Percentiles rank a stretch among this genome's conserved stretches.
Conservation (phyloP, 2,329 filamentous ascomycete species). For the Sclerotinia borealis region DNA sequence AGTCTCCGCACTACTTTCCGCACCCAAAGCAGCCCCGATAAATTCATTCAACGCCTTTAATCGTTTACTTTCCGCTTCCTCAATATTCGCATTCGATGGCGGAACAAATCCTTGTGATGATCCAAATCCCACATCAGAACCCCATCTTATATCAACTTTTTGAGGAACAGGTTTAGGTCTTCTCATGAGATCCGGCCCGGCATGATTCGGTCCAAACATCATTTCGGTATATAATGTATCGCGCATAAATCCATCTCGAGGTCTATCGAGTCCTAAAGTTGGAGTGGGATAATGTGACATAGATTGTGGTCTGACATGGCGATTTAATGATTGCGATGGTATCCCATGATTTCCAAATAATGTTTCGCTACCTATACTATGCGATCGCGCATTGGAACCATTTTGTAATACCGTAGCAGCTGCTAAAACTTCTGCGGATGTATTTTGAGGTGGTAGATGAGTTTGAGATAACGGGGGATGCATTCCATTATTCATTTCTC, state of each 20-base stretch:
- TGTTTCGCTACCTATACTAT: slow-evolving; percentile 27
- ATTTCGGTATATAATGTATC: slow-evolving; percentile 26
- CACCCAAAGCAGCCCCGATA: slow-evolving; percentile 30
- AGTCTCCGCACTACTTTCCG: slow-evolving; percentile 49
- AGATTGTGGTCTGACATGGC: slow-evolving; percentile 23
- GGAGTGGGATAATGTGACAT: slow-evolving; percentile 21
- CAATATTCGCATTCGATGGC: slow-evolving; percentile 47
- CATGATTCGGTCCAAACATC: slow-evolving; percentile 23
- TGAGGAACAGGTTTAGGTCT: slow-evolving; percentile 18
- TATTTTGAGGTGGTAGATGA: slow-evolving; percentile 17
- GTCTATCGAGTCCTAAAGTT: slow-evolving; percentile 14
- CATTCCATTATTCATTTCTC: slow-evolving; percentile 17
- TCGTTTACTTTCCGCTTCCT: slow-evolving; percentile 49
- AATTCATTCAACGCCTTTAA: slow-evolving; percentile 51
- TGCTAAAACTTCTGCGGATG: slow-evolving; percentile 51
- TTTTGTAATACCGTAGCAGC: slow-evolving; percentile 52
- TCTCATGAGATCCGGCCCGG: slow-evolving; percentile 1
- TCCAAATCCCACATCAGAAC: slow-evolving; percentile 61
- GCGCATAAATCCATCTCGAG: slow-evolving; percentile 18
- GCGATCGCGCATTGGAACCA: slow-evolving; percentile 28
- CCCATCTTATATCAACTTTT: slow-evolving; percentile 52
- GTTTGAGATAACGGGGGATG: slow-evolving; percentile 11
- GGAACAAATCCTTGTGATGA: slow-evolving; percentile 53
- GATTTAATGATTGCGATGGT: slow-evolving; percentile 14
- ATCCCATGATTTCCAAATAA: slow-evolving; percentile 21